Conservation (phyloP, 1,284 basidiomycete genomes). For the Wolfiporia cocos region DNA sequence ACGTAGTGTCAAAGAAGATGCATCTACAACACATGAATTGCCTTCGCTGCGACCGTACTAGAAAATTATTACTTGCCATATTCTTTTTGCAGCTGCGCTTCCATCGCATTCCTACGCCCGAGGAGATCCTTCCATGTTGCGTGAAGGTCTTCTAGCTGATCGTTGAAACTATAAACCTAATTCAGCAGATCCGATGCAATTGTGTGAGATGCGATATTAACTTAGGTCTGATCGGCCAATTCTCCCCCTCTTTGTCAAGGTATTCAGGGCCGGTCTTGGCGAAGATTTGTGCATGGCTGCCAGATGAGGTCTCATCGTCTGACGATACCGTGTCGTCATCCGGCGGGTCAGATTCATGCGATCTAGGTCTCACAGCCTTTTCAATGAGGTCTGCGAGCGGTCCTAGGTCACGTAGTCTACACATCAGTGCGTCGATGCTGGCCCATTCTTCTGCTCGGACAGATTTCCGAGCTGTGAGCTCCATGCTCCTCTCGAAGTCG, state of each 20-base stretch:
- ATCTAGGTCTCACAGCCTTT: conserved; percentile 39
- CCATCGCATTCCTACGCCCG: conserved; percentile 42
- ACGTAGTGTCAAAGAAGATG: conserved; percentile 67
- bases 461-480: conserved; percentile 31
- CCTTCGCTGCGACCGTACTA: too few relatives aligned
- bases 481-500: conserved; percentile 49
- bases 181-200: not conserved
- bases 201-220: conserved; percentile 27
- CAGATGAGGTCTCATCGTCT: too few relatives aligned
- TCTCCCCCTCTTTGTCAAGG: conserved; percentile 8
- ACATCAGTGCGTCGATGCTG: conserved; percentile 49
- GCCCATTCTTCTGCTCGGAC: conserved; percentile 42
- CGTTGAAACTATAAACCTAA: conserved; percentile 58
- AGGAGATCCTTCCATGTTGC: conserved; percentile 39
- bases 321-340: too few relatives aligned
- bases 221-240: conserved; percentile 71
- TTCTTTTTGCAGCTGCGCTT: conserved; percentile 44
- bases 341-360: too few relatives aligned
- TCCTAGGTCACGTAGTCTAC: conserved; percentile 48
- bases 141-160: conserved; percentile 51
- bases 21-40: conserved; percentile 48
- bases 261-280: too few relatives aligned
- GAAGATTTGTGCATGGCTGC: too few relatives aligned
- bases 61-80: too few relatives aligned
- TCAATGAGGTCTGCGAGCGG: conserved; percentile 57